Evolutionary conservation across 805 yeast species (phyloP), one percentile per base, ranked within the genome.

Genomic region (Monosporozyma servazzii): DNA sequence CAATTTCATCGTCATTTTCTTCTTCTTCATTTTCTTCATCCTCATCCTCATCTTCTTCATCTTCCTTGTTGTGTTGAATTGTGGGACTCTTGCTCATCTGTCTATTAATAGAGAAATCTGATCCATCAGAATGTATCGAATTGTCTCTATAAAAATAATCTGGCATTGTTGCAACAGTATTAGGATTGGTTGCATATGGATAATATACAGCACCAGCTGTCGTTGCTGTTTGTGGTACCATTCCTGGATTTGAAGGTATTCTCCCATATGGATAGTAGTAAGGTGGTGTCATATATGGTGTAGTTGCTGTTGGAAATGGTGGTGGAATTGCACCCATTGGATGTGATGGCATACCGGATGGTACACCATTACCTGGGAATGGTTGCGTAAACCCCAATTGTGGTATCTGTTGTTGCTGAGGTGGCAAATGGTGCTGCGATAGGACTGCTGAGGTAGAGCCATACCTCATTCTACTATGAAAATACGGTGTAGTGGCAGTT

Each of bases 1-100:
- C 66, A 30, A 54, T 56, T 31, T 58, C 60, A 21, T 58, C 60
- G 2, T n/a, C 44, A 18, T 47, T 50, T 8, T 30, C 52, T 11
- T 30, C 52, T 11, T 49, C 50, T 11, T 49, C 48, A 10, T 47
- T 23, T 15, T 53, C 47, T 11, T 42, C 43, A 9, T 43, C 47
- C 21, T 18, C 36, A 3, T 51, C 46, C 11, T 47, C 37, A 6
- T 53, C n/a, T 18, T 41, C 30, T 13, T 42, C 42, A 5, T 44
- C 33, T 4, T 43, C 46, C 25, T 42, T 42, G 9, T 3, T 42
- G 2, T 42, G 36, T 27, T 43, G 36, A 27, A 9, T 27, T 11
- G n/a, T 33, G 23, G 41, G 41, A 18, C 41, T 37, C 41, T 37
- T 37, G 18, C 23, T 37, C 23, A 17, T 37, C 17, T 37, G 41